These are phyloP conservation scores for Candida palmyrensis DNA, from an alignment of 805 yeast species.

Conservation along the genomic window DNA sequence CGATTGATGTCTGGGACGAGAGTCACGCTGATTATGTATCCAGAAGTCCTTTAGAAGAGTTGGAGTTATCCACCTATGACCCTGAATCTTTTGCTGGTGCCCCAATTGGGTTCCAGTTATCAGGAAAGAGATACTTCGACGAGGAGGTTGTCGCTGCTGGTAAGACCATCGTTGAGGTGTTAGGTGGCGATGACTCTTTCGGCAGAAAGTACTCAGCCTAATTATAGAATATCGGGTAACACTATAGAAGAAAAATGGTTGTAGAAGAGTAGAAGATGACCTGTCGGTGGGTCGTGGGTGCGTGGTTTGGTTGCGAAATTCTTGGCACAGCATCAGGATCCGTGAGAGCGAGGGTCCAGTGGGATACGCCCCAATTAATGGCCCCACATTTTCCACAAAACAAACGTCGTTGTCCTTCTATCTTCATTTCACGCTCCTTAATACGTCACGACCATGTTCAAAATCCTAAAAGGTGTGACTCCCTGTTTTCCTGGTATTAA, in stretches of 20 bases:
- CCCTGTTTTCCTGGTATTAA: too few relatives aligned
- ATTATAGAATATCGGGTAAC: constrained; percentile 1
- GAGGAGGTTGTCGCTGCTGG: constrained; percentile 53
- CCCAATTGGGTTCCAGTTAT: constrained; percentile 50
- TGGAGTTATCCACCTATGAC: constrained; percentile 43
- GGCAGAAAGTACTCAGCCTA: too few relatives aligned
- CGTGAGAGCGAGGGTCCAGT: too few relatives aligned
- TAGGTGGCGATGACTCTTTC: constrained; percentile 26
- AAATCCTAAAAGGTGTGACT: too few relatives aligned
- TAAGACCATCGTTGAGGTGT: constrained; percentile 32
- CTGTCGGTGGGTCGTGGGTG: too few relatives aligned
- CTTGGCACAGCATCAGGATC: too few relatives aligned
- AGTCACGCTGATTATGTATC: constrained; percentile 25
- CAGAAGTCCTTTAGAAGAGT: constrained; percentile 43
- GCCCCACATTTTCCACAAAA: too few relatives aligned
- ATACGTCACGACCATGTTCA: too few relatives aligned
- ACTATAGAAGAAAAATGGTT: neutral
- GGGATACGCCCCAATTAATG: too few relatives aligned
- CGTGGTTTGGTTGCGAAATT: too few relatives aligned
- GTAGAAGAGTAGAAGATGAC: neutral
- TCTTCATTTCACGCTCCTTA: too few relatives aligned
- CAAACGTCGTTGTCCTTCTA: too few relatives aligned
- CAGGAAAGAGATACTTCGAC: constrained; percentile 51
- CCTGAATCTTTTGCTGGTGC: constrained; percentile 48
- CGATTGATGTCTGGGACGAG: constrained; percentile 43